phyloP scores from a whole-genome alignment of 768 basidiomycete species.

The Termitomyces sp. region DNA sequence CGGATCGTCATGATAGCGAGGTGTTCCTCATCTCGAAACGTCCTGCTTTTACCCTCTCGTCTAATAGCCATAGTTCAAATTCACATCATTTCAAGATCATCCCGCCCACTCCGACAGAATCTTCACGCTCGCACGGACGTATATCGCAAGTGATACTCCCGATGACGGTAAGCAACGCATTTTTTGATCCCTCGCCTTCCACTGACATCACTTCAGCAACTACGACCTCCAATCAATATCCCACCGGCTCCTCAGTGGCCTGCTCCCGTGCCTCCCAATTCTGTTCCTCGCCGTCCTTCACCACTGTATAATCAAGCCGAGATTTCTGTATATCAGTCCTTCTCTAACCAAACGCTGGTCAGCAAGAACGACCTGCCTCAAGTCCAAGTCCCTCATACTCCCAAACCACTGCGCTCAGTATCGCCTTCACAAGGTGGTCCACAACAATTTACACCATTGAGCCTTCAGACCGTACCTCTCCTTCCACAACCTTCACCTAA shows the following conservation, averaged over 20 bases:
- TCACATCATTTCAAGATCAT: constrained; percentile 12
- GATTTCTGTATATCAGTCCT: not conserved
- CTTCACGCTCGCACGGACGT: constrained; percentile 6
- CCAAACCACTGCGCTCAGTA: not conserved
- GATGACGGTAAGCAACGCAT: not conserved
- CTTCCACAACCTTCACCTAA: not conserved
- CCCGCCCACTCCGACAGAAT: constrained; percentile 16
- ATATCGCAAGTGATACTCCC: not conserved
- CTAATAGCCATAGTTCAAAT: constrained; percentile 10
- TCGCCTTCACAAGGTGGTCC: not conserved
- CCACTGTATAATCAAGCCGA: not conserved
- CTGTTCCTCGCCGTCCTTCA: not conserved
- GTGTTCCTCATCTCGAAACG: constrained; percentile 15
- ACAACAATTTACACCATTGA: not conserved
- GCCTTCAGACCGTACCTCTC: too few relatives aligned
- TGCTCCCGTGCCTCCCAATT: constrained; percentile 11
- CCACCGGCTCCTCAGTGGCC: constrained; percentile 14
- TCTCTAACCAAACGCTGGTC: not conserved
- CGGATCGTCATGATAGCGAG: constrained; percentile 8
- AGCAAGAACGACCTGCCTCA: not conserved
- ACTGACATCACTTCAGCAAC: not conserved
- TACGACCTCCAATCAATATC: constrained; percentile 1
- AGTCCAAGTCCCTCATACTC: not conserved
- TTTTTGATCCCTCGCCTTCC: not conserved
- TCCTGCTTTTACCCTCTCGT: constrained; percentile 10